Conservation (phyloP, 2,329 filamentous ascomycete species). For the Teratosphaeria zuluensis region DNA sequence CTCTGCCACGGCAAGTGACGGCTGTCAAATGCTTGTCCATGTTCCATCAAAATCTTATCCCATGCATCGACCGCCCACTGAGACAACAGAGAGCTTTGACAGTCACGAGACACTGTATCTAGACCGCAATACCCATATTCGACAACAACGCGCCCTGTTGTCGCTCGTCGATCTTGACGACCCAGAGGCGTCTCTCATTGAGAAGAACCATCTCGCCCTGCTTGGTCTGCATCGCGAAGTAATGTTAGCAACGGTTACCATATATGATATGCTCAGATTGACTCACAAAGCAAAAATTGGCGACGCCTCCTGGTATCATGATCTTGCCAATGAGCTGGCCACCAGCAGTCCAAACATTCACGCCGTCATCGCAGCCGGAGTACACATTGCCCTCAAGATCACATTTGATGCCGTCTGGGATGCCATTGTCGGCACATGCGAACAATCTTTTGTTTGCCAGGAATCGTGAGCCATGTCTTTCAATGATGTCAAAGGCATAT, state of each 20-base stretch:
- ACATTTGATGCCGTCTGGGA: slow-evolving; percentile 51
- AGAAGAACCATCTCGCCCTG: slow-evolving; percentile 18
- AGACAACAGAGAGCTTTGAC: not conserved
- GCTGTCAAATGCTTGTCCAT: not conserved
- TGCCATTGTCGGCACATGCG: slow-evolving; percentile 29
- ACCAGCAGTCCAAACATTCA: slow-evolving; percentile 44
- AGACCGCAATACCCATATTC: slow-evolving; percentile 18
- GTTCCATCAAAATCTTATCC: not conserved
- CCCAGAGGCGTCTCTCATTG: slow-evolving; percentile 19
- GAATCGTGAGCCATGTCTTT: slow-evolving; percentile 15
- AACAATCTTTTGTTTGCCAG: slow-evolving; percentile 19
- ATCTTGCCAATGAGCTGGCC: slow-evolving; percentile 50
- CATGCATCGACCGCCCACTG: not conserved
- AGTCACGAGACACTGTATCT: not conserved
- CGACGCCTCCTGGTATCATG: slow-evolving; percentile 33
- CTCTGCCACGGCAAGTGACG: not conserved
- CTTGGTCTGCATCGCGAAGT: not conserved
- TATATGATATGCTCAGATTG: not conserved
- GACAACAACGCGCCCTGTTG: slow-evolving; percentile 18
- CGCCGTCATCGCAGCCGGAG: slow-evolving; percentile 44
- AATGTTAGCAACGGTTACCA: not conserved
- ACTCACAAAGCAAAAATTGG: slow-evolving; percentile 24
- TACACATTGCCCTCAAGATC: slow-evolving; percentile 48
- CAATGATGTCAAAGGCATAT: slow-evolving; percentile 23
- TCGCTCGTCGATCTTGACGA: slow-evolving; percentile 10